These are phyloP conservation scores for Biscogniauxia mediterranea DNA, from an alignment of 2,329 filamentous ascomycete genomes.

Conservation along the genomic window DNA sequence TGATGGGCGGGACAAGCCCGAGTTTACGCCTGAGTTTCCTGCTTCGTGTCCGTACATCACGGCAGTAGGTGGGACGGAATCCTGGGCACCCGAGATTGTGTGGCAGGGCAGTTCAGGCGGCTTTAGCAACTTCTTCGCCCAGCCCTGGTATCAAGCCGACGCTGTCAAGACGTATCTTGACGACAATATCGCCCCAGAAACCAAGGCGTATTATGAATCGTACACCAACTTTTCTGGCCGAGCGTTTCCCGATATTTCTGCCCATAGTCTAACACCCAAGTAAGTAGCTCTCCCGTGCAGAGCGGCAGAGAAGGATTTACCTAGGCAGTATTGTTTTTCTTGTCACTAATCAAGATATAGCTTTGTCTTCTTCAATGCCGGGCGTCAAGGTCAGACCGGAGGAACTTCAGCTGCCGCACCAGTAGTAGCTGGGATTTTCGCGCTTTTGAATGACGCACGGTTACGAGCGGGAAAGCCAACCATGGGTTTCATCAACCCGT, in stretches of 20 bases:
- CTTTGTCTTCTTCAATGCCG: conserved; percentile 13
- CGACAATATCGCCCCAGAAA: conserved; percentile 7
- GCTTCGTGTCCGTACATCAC: conserved; percentile 16
- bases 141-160: conserved; percentile 10
- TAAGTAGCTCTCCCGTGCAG: conserved; percentile 7
- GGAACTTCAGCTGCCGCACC: conserved; percentile 14
- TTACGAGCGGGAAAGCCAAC: conserved; percentile 12
- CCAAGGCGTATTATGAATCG: conserved; percentile 17
- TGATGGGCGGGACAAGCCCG: conserved; percentile 15
- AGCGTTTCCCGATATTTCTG: conserved; percentile 15
- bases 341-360: conserved; percentile 1
- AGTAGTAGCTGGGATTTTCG: conserved; percentile 13
- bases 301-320: neutral
- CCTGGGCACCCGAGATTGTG: conserved; percentile 10
- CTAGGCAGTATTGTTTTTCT: neutral
- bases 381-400: conserved; percentile 8
- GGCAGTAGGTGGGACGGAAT: conserved; percentile 12
- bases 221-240: conserved; percentile 18
- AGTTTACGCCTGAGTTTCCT: conserved; percentile 15
- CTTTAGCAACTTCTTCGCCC: conserved; percentile 16
- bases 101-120: conserved; percentile 15
- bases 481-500: conserved; percentile 14
- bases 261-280: conserved; percentile 19
- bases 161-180: conserved; percentile 12
- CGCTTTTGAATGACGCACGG: conserved; percentile 13